phyloP scores from a whole-genome alignment of 108 stramenopile genomes.

The Mayamaea pseudoterrestris region DNA sequence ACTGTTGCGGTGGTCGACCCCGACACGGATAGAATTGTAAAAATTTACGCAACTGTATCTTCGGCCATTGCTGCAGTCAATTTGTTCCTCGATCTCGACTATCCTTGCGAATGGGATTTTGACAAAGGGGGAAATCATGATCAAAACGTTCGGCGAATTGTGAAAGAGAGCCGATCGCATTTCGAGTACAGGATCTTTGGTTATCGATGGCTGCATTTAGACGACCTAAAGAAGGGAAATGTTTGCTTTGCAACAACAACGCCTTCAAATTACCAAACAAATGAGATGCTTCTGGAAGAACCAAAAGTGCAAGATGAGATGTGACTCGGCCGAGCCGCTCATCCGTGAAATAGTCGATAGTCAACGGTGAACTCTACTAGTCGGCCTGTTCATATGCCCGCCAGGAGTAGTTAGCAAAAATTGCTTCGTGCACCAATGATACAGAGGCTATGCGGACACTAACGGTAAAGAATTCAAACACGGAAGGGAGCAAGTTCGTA shows the following conservation, averaged over 20 bases:
- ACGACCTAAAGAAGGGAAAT: slow-evolving; percentile 32
- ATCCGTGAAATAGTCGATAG: no score
- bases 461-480: no score
- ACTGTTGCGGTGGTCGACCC: slow-evolving; percentile 65
- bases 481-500: no score
- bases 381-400: no score
- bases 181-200: slow-evolving; percentile 44
- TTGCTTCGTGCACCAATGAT: no score
- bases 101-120: slow-evolving; percentile 36
- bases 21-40: slow-evolving; percentile 48
- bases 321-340: no score
- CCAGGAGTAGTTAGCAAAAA: no score
- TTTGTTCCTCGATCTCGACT: slow-evolving; percentile 27
- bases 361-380: no score
- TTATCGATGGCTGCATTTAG: slow-evolving; percentile 56
- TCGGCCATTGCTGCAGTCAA: slow-evolving; percentile 28
- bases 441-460: no score
- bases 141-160: slow-evolving; percentile 7
- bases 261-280: no score
- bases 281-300: no score
- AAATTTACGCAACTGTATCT: slow-evolving; percentile 45
- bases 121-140: slow-evolving; percentile 3
- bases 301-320: no score
- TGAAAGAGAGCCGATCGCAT: slow-evolving; percentile 16
- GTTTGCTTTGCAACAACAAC: slow-evolving; percentile 32